These are phyloP conservation scores for Colletotrichum paranaense DNA, from an alignment of 2,329 filamentous ascomycete genomes.

Conservation along the genomic window DNA sequence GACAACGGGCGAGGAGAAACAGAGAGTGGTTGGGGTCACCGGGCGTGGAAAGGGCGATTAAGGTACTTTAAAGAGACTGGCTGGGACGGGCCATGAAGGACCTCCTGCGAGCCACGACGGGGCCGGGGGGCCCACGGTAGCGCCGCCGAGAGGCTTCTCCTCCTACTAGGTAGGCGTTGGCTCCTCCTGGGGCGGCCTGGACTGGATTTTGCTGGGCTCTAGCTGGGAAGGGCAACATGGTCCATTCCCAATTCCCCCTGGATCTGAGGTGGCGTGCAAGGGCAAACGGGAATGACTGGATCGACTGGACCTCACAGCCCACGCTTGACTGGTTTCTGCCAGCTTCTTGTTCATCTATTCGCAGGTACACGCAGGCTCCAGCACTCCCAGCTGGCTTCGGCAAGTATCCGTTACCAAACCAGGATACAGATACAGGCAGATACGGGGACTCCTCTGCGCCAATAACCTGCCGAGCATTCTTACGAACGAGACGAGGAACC, in stretches of 20 bases:
- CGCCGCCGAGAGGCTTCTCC: slow-evolving; percentile 24
- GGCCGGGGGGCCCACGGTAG: slow-evolving; percentile 25
- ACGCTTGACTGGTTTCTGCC: neutral
- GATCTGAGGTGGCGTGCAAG: slow-evolving; percentile 32
- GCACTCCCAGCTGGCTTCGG: slow-evolving; percentile 12
- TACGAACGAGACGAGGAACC: slow-evolving; percentile 10
- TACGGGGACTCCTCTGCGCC: slow-evolving; percentile 3
- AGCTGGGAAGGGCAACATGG: slow-evolving; percentile 13
- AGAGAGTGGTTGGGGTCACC: slow-evolving; percentile 21
- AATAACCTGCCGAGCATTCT: neutral
- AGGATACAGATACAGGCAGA: slow-evolving; percentile 6
- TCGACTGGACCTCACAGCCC: slow-evolving; percentile 10
- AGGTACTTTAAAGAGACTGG: slow-evolving; percentile 26
- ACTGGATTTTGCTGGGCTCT: slow-evolving; percentile 2
- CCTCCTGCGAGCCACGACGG: slow-evolving; percentile 22
- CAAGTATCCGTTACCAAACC: slow-evolving; percentile 15
- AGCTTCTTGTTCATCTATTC: neutral
- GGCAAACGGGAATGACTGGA: slow-evolving; percentile 30
- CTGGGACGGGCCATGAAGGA: slow-evolving; percentile 10
- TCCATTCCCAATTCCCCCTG: slow-evolving; percentile 13
- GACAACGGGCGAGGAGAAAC: slow-evolving; percentile 25
- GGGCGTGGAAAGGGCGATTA: slow-evolving; percentile 18
- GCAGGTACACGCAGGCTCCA: slow-evolving; percentile 9
- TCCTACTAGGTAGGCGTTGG: neutral
- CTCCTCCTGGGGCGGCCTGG: slow-evolving; percentile 19